Evolutionary conservation across 164 flowering plant species (phyloP).

Genomic region (Vitis labrusca): DNA sequence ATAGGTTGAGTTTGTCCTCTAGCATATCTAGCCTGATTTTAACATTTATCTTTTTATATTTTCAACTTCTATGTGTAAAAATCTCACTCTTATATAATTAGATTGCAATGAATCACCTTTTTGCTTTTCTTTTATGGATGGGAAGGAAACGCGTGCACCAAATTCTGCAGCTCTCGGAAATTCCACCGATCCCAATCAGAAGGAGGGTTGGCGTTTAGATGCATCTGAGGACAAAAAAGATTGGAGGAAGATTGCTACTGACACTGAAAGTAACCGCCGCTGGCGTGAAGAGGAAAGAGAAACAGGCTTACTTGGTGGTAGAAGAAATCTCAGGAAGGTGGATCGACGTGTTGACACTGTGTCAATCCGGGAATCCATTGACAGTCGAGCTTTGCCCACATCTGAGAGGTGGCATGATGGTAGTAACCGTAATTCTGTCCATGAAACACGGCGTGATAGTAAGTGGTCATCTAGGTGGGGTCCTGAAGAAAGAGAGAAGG

Average conservation of each 20-base stretch:
- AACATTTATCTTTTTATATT: too few species aligned
- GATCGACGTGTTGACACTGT: constrained; percentile 65
- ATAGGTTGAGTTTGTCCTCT: too few species aligned
- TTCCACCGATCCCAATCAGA: constrained; percentile 44
- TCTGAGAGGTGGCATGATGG: constrained; percentile 79
- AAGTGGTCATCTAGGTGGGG: constrained; percentile 99
- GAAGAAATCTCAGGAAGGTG: constrained; percentile 78
- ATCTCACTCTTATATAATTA: too few species aligned
- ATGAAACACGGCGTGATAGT: constrained; percentile 72
- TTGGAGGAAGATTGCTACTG: constrained; percentile 59
- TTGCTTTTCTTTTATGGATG: background rate
- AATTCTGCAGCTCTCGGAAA: constrained; percentile 38
- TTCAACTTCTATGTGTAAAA: too few species aligned
- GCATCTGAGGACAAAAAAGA: constrained; percentile 81
- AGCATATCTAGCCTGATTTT: too few species aligned
- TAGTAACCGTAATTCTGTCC: constrained; percentile 50
- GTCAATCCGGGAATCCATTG: constrained; percentile 45
- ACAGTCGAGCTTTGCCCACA: constrained; percentile 50
- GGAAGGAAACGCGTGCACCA: constrained; percentile 61
- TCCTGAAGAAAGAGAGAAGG: constrained; percentile 93
- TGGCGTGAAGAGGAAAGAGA: constrained; percentile 99
- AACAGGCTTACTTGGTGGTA: constrained; percentile 72
- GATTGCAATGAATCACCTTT: too few species aligned
- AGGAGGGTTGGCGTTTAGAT: constrained; percentile 76
- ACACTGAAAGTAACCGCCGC: constrained; percentile 62